These are phyloP conservation scores for Coelastrella sp. DNA, from an alignment of 139 green algal genomes.

Conservation along the genomic window DNA sequence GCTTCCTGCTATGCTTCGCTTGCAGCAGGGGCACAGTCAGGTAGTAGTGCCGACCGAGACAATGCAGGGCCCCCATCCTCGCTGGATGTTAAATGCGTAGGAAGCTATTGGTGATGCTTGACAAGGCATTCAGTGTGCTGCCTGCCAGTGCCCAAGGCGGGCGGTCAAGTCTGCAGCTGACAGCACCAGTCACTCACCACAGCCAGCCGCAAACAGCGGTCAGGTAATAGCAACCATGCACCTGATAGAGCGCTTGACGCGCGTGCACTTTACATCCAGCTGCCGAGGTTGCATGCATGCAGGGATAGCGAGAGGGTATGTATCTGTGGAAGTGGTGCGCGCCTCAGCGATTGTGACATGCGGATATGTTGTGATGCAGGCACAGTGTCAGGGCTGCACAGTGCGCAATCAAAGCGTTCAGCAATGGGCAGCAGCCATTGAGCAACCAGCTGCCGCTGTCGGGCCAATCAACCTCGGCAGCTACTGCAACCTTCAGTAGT, in stretches of 20 bases:
- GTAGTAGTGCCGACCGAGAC: background rate
- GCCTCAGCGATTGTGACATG: background rate
- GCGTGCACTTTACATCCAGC: too few species aligned
- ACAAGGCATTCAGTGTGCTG: background rate
- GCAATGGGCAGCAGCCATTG: background rate
- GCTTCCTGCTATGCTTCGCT: too few species aligned
- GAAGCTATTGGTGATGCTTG: conserved; percentile 3
- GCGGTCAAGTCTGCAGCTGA: background rate
- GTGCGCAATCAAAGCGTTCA: background rate
- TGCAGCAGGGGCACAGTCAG: too few species aligned
- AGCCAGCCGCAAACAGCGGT: background rate
- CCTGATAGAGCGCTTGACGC: background rate
- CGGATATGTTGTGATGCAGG: too few species aligned
- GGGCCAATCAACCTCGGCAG: too few species aligned
- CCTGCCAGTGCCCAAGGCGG: background rate
- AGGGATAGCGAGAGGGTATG: too few species aligned
- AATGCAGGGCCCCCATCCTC: background rate
- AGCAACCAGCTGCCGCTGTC: too few species aligned
- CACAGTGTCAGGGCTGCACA: too few species aligned
- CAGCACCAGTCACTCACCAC: background rate
- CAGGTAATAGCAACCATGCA: background rate
- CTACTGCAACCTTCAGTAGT: background rate
- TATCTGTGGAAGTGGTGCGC: too few species aligned
- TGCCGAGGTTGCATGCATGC: too few species aligned
- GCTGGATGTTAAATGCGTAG: conserved; percentile 15